Evolutionary conservation across 352 stramenopile genomes (phyloP).

Genomic region (Plasmopara viticola): DNA sequence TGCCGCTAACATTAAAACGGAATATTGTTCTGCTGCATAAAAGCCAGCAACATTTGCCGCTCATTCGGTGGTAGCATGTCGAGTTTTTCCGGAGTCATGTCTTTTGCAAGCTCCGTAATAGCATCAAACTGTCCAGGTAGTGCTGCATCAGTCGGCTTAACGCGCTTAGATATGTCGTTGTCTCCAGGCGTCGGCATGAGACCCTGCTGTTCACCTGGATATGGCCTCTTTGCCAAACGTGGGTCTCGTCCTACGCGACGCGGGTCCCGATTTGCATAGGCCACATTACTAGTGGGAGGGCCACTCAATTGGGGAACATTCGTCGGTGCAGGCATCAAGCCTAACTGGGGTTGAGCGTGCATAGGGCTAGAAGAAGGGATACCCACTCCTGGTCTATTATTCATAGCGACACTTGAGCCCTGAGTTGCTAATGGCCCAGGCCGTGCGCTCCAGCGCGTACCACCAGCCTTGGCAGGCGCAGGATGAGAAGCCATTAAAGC

Average conservation of each 20-base stretch:
- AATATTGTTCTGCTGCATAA: slow-evolving; percentile 83
- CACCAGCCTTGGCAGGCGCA: slow-evolving; percentile 34
- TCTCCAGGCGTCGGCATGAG: slow-evolving; percentile 14
- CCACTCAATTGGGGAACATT: slow-evolving; percentile 19
- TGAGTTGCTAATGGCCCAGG: slow-evolving; percentile 39
- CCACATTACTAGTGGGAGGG: slow-evolving; percentile 22
- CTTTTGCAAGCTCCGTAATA: slow-evolving; percentile 62
- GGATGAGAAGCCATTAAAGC: slow-evolving; percentile 24
- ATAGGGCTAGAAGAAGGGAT: slow-evolving; percentile 23
- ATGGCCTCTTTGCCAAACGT: slow-evolving; percentile 42
- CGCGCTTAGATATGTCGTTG: slow-evolving; percentile 25
- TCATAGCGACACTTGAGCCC: slow-evolving; percentile 17
- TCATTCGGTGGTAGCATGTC: slow-evolving; percentile 74
- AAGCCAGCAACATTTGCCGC: slow-evolving; percentile 64
- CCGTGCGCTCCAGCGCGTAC: slow-evolving; percentile 63
- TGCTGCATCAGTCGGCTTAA: slow-evolving; percentile 13
- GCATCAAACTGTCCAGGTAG: slow-evolving; percentile 40
- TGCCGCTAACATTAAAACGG: slow-evolving; percentile 18
- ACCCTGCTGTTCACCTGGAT: slow-evolving; percentile 17
- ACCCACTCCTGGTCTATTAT: slow-evolving; percentile 15
- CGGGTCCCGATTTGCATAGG: slow-evolving; percentile 40
- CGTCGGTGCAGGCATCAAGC: slow-evolving; percentile 27
- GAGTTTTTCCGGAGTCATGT: slow-evolving; percentile 80
- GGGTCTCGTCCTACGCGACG: slow-evolving; percentile 48
- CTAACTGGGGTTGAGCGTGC: slow-evolving; percentile 20